These are phyloP conservation scores for Centaurea solstitialis DNA, from an alignment of 129 eudicot species.

Conservation along the genomic window DNA sequence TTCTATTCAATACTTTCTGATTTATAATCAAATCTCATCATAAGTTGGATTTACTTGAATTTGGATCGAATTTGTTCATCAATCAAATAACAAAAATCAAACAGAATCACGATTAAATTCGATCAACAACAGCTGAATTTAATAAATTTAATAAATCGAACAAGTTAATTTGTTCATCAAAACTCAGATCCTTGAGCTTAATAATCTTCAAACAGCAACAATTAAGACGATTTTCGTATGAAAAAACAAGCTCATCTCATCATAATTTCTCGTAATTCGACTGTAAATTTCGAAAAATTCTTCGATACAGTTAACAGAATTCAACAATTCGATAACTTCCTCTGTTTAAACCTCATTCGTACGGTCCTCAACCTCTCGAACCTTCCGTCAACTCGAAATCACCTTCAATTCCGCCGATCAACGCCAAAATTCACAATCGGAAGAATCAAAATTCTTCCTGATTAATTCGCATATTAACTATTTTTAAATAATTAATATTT, in stretches of 20 bases:
- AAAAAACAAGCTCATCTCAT: slow-evolving; percentile 6
- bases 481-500: too few species aligned
- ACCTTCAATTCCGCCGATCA: background rate
- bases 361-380: background rate
- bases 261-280: background rate
- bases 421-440: background rate
- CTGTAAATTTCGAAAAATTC: slow-evolving; percentile 4
- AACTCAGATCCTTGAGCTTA: background rate
- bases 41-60: background rate
- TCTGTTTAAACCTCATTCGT: slow-evolving; percentile 8
- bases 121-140: background rate
- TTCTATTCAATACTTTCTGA: background rate
- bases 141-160: background rate
- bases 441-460: slow-evolving; percentile 3
- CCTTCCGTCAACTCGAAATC: background rate
- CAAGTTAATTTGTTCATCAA: background rate
- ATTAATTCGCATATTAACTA: too few species aligned
- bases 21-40: background rate
- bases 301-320: slow-evolving; percentile 6
- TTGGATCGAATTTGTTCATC: background rate
- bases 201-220: background rate
- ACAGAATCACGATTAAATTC: background rate
- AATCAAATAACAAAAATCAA: background rate
- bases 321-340: background rate
- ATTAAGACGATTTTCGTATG: background rate